Percentiles rank a stretch among this genome's conserved stretches.
Evolutionary conservation across 139 green algal species (phyloP).

Genomic region (Chlamydomonas urium): DNA sequence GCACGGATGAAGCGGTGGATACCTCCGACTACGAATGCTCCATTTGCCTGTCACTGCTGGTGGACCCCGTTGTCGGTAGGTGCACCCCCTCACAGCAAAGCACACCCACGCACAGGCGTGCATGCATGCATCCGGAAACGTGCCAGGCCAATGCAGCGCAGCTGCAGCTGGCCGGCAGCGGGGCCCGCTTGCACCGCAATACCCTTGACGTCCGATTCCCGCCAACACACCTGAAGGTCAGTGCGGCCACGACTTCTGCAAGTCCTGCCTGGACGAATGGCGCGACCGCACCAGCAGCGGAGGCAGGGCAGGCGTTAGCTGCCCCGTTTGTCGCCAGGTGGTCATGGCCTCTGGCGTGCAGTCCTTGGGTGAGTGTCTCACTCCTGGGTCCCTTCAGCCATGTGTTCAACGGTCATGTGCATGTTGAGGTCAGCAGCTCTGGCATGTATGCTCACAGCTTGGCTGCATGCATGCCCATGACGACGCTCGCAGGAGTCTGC

Average conservation of each 20-base stretch:
- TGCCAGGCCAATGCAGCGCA: not conserved
- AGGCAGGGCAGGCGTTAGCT: not conserved
- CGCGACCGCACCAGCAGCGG: not conserved
- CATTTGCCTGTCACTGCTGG: constrained; percentile 3
- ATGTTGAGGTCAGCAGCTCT: not conserved
- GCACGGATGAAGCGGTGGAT: not conserved
- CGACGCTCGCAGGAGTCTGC: constrained; percentile 7
- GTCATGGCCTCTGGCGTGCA: constrained; percentile 7
- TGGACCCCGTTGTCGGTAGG: constrained; percentile 13
- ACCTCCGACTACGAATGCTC: constrained; percentile 10
- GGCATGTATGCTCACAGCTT: not conserved
- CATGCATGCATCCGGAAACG: not conserved
- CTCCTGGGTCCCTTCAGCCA: not conserved
- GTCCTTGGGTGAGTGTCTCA: constrained; percentile 1
- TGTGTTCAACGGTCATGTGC: not conserved
- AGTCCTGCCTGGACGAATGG: constrained; percentile 14
- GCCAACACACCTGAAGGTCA: too few relatives aligned
- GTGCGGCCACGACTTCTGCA: constrained; percentile 16
- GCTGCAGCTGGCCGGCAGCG: not conserved
- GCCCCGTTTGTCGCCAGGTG: not conserved
- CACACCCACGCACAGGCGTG: too few relatives aligned
- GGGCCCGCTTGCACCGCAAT: not conserved
- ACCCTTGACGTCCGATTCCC: not conserved
- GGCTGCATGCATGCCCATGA: too few relatives aligned
- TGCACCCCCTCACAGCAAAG: too few relatives aligned